These are phyloP conservation scores for Oenanthe javanica DNA, from an alignment of 140 eudicot species.

Conservation along the genomic window DNA sequence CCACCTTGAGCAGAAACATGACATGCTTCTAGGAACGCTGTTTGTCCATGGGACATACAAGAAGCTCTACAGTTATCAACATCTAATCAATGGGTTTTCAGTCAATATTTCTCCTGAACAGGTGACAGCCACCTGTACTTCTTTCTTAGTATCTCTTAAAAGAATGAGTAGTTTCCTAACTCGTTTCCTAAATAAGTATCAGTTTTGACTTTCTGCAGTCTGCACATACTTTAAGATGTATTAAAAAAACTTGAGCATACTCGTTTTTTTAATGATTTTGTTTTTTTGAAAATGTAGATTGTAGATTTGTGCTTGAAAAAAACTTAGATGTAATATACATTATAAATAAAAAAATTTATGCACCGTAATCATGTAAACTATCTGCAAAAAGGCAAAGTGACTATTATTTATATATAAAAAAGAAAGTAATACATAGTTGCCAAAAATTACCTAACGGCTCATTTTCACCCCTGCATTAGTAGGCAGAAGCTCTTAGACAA, in stretches of 20 bases:
- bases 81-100: conserved; percentile 88
- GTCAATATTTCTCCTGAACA: conserved; percentile 80
- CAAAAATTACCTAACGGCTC: not conserved
- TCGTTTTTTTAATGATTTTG: not conserved
- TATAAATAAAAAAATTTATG: not conserved
- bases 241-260: not conserved
- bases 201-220: not conserved
- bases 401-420: not conserved
- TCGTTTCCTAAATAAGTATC: not conserved
- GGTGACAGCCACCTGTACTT: conserved; percentile 46
- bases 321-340: not conserved
- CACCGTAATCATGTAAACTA: not conserved
- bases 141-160: not conserved
- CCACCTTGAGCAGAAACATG: conserved; percentile 77
- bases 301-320: not conserved
- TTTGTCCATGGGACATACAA: conserved; percentile 71
- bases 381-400: not conserved
- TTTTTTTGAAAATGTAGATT: not conserved
- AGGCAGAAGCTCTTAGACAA: conserved; percentile 80
- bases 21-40: conserved; percentile 68
- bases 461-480: conserved; percentile 48
- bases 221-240: not conserved
- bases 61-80: conserved; percentile 92
- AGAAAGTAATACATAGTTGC: not conserved
- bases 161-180: not conserved